Evolutionary conservation across 2,329 filamentous ascomycete genomes (phyloP).

Genomic region (Stachybotrys echinatus): DNA sequence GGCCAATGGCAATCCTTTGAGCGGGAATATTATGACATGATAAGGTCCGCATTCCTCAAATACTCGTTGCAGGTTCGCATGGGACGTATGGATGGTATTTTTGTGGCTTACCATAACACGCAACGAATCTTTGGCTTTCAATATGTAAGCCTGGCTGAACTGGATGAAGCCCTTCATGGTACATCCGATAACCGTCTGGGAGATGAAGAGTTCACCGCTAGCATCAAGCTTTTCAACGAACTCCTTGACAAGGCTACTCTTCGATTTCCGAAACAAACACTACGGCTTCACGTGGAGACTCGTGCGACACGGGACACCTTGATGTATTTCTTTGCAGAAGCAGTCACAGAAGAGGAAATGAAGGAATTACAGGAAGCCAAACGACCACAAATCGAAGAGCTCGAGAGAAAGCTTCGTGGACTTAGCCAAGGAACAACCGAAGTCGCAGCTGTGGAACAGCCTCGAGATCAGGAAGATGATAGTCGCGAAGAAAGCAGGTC

Average conservation of each 20-base stretch:
- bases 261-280: slow-evolving; percentile 68
- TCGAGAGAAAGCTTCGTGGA: slow-evolving; percentile 59
- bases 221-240: slow-evolving; percentile 73
- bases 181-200: slow-evolving; percentile 62
- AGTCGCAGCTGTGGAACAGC: slow-evolving; percentile 17
- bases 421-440: slow-evolving; percentile 25
- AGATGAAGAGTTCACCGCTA: slow-evolving; percentile 79
- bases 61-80: slow-evolving; percentile 96
- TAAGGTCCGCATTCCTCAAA: slow-evolving; percentile 87
- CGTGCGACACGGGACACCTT: slow-evolving; percentile 53
- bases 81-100: slow-evolving; percentile 98
- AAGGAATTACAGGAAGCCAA: slow-evolving; percentile 65
- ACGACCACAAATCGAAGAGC: slow-evolving; percentile 59
- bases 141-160: slow-evolving; percentile 79
- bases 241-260: slow-evolving; percentile 69
- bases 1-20: slow-evolving; percentile 90
- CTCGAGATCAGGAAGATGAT: slow-evolving; percentile 5
- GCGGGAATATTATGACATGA: slow-evolving; percentile 96
- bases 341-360: slow-evolving; percentile 69
- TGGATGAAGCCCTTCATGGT: slow-evolving; percentile 88
- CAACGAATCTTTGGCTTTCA: slow-evolving; percentile 96
- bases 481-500: not conserved
- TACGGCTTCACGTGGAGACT: slow-evolving; percentile 80
- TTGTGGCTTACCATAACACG: slow-evolving; percentile 93
- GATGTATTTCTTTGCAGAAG: slow-evolving; percentile 89